phyloP scores from a whole-genome alignment of 2,329 filamentous ascomycete genomes.

The Curvularia hawaiiensis region DNA sequence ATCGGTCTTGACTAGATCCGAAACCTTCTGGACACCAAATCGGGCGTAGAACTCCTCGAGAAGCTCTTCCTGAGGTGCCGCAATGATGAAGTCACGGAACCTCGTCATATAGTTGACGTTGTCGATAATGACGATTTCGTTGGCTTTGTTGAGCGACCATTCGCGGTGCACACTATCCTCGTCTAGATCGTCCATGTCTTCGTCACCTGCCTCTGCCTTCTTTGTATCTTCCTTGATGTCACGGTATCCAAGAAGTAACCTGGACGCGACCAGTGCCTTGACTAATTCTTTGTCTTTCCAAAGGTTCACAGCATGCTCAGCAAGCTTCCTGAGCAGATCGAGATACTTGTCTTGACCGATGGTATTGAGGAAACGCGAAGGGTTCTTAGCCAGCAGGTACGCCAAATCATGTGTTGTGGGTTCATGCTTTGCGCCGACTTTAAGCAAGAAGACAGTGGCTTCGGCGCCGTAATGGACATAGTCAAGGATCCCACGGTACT shows the following conservation, averaged over 20 bases:
- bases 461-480: slow-evolving; percentile 92
- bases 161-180: slow-evolving; percentile 63
- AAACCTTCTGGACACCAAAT: slow-evolving; percentile 78
- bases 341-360: slow-evolving; percentile 89
- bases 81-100: slow-evolving; percentile 84
- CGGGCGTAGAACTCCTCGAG: slow-evolving; percentile 84
- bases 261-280: slow-evolving; percentile 72
- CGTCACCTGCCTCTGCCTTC: slow-evolving; percentile 42
- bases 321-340: slow-evolving; percentile 77
- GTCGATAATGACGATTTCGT: slow-evolving; percentile 72
- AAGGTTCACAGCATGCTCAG: slow-evolving; percentile 71
- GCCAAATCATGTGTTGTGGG: slow-evolving; percentile 88
- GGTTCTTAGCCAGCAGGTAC: slow-evolving; percentile 79
- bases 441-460: slow-evolving; percentile 86
- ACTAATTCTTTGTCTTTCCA: slow-evolving; percentile 81
- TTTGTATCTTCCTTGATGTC: slow-evolving; percentile 67
- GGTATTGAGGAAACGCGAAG: slow-evolving; percentile 77
- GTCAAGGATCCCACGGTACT: slow-evolving; percentile 91
- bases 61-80: slow-evolving; percentile 85
- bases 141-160: slow-evolving; percentile 76
- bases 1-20: slow-evolving; percentile 78
- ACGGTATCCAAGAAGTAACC: slow-evolving; percentile 82
- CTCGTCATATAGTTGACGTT: slow-evolving; percentile 68
- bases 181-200: slow-evolving; percentile 53
- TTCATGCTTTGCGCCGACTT: slow-evolving; percentile 88